phyloP scores from a whole-genome alignment of 225 moss, liverwort and hornwort species.

The Physcomitrium patens region DNA sequence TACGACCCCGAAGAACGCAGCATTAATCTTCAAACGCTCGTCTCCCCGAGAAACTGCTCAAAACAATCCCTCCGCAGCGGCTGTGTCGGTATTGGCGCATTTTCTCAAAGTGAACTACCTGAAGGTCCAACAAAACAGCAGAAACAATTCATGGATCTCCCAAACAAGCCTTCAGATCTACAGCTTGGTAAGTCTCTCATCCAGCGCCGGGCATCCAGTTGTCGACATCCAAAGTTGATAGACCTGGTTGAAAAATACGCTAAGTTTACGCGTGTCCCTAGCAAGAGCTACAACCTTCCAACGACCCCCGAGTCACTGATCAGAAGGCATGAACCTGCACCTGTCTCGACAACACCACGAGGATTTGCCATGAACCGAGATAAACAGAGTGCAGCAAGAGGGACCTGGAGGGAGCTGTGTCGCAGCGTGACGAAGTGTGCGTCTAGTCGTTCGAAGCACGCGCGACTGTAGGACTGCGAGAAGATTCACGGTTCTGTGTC shows the following conservation, averaged over 20 bases:
- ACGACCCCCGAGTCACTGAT: neutral
- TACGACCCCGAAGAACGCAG: conserved; percentile 12
- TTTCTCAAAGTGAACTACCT: no score
- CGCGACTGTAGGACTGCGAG: no score
- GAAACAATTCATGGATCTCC: neutral
- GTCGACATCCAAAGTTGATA: no score
- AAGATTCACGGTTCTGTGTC: no score
- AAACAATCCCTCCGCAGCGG: neutral
- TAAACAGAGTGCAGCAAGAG: no score
- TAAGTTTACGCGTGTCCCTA: no score
- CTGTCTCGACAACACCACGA: neutral
- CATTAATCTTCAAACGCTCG: neutral
- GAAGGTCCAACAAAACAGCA: neutral
- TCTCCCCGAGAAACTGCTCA: neutral
- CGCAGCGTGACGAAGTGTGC: no score
- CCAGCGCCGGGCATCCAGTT: no score
- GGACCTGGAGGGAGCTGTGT: no score
- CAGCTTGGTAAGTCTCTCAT: no score
- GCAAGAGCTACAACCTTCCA: neutral
- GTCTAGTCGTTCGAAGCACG: no score
- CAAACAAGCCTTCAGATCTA: neutral
- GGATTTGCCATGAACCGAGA: neutral
- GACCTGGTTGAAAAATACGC: no score
- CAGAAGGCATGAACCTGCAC: neutral
- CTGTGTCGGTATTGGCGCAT: neutral